Evolutionary conservation across 768 basidiomycete species (phyloP).

Genomic region (Lenzites betulinus): DNA sequence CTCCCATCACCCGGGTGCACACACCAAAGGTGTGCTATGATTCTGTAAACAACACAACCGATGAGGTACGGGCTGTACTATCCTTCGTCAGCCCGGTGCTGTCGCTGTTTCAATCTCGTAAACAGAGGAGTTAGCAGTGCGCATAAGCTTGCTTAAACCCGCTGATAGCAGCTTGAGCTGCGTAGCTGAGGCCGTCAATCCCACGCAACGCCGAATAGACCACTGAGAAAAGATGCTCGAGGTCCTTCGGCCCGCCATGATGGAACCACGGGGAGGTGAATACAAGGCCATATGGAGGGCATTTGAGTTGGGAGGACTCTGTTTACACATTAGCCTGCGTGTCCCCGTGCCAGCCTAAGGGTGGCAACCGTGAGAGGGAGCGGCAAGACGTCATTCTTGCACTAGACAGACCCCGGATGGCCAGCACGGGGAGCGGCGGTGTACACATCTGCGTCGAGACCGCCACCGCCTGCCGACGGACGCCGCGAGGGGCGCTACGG

Average conservation of each 20-base stretch:
- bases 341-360: not conserved
- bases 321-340: conserved; percentile 6
- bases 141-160: not conserved
- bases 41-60: not conserved
- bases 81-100: no score
- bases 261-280: not conserved
- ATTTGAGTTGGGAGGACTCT: not conserved
- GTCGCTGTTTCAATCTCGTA: no score
- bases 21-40: not conserved
- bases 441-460: not conserved
- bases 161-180: no score
- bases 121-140: no score
- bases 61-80: no score
- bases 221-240: not conserved
- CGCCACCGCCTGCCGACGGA: not conserved
- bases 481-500: not conserved
- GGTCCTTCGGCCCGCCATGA: not conserved
- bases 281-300: not conserved
- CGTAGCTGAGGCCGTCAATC: no score
- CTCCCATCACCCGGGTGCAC: not conserved
- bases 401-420: not conserved
- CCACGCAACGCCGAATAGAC: no score
- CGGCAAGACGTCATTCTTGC: conserved; percentile 3
- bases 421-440: not conserved
- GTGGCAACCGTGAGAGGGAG: not conserved